Percentiles rank a stretch among this genome's conserved stretches.
These are phyloP conservation scores for Coemansia aciculifera DNA, from an alignment of 192 early-diverging fungal genomes.

Conservation along the genomic window DNA sequence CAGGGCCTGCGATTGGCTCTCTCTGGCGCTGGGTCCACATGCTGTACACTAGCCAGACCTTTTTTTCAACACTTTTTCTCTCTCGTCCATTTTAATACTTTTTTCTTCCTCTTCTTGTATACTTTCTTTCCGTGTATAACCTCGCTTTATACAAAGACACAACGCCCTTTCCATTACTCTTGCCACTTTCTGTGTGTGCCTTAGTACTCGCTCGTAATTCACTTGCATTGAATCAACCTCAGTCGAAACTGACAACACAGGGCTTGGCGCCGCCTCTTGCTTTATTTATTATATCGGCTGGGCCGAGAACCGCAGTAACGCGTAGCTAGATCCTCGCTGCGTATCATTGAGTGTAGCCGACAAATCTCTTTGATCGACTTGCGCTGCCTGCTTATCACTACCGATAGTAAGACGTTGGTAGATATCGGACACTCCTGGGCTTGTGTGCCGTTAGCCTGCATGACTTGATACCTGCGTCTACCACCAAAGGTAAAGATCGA, in stretches of 20 bases:
- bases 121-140: background rate
- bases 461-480: background rate
- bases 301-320: background rate
- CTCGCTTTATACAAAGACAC: slow-evolving; percentile 6
- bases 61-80: background rate
- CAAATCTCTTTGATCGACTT: background rate
- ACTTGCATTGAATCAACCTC: background rate
- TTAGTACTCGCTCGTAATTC: slow-evolving; percentile 4
- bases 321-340: background rate
- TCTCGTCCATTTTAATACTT: background rate
- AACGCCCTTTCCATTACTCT: background rate
- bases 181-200: slow-evolving; percentile 1
- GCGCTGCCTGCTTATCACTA: background rate
- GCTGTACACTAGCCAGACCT: background rate
- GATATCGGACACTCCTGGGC: background rate
- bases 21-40: background rate
- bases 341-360: background rate
- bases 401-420: background rate
- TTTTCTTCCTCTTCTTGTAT: background rate
- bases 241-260: background rate
- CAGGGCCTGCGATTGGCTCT: background rate
- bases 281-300: background rate
- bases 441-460: background rate
- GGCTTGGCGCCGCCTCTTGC: background rate
- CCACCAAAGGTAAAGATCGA: background rate